phyloP scores from a whole-genome alignment of 2,329 filamentous ascomycete genomes.

The Talaromyces sp. region DNA sequence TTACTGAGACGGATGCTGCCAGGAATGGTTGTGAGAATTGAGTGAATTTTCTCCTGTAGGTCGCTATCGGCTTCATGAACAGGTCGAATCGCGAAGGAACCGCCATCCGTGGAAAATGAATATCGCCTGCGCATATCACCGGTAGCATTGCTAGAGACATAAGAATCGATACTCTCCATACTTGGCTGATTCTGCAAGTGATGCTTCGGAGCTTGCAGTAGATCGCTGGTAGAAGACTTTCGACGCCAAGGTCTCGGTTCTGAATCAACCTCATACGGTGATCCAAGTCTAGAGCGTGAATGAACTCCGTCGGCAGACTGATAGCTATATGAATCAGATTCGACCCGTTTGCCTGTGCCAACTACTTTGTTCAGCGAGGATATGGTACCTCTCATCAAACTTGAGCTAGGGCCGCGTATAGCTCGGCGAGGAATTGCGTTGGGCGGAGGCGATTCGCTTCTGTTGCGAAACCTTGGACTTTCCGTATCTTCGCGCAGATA shows the following conservation, averaged over 20 bases:
- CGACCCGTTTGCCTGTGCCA: background rate
- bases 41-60: slow-evolving; percentile 73
- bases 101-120: slow-evolving; percentile 21
- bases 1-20: slow-evolving; percentile 71
- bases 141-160: slow-evolving; percentile 10
- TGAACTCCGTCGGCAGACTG: background rate
- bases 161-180: slow-evolving; percentile 19
- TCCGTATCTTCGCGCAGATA: slow-evolving; percentile 2
- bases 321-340: slow-evolving; percentile 9
- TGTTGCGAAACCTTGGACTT: slow-evolving; percentile 1
- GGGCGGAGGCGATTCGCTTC: slow-evolving; percentile 16
- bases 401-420: slow-evolving; percentile 17
- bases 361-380: slow-evolving; percentile 18
- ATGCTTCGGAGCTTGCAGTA: slow-evolving; percentile 14
- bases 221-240: slow-evolving; percentile 13
- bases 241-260: slow-evolving; percentile 9
- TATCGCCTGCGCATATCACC: slow-evolving; percentile 17
- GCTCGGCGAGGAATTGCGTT: slow-evolving; percentile 18
- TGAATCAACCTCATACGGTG: slow-evolving; percentile 14
- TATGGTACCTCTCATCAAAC: slow-evolving; percentile 18
- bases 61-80: slow-evolving; percentile 57
- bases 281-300: slow-evolving; percentile 18
- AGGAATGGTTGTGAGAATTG: slow-evolving; percentile 73
- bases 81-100: slow-evolving; percentile 42
- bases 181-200: slow-evolving; percentile 16